Evolutionary conservation across 495 filamentous ascomycete genomes (phyloP), one percentile per base, ranked within the genome.

Genomic region (Sporormia fimetaria): DNA sequence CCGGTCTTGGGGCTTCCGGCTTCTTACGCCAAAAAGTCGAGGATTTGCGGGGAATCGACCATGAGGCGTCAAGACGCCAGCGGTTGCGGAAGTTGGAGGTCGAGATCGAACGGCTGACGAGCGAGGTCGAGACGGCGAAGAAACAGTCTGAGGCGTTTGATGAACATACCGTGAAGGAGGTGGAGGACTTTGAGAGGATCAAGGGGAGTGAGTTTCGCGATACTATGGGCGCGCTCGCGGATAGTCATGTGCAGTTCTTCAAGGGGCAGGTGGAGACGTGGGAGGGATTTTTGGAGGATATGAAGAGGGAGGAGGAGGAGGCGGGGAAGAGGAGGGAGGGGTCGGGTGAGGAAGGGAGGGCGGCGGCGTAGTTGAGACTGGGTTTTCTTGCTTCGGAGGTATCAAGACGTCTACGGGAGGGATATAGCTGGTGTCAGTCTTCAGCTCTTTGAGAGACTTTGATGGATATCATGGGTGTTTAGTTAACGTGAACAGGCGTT

Each of bases 21-120:
- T 96, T 94, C 66, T 75, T 98, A 46, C 81, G 87, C 23, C 78
- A 76, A 43, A 98, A 96, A 63, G 81, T 98, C 62, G 90, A 98
- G 58, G 90, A 98, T 57, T 86, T 94, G 56, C 77, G 90, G 10
- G 92, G 90, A 9, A 87, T 98, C 4, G 90, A 98, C 59, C 90
- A 98, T 57, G 90, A 96, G 60, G 83, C 88, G 55, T 75, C 76
- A 10, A 80, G 86, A 1, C 75, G 84, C 3, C 87, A 98, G 47
- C 74, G 87, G 16, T 69, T 86, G 24, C 73, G 90, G 11, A 93
- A 88, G 64, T 69, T 95, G 4, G 90, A 96, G 63, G 68, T 95
- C 22, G 76, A 80, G 43, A 94, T 96, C 49, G 83, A 92, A 52
- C 79, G 87, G 58, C 67, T 98, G 29, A 92, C 84, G 21, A 67